Evolutionary conservation across 176 grass and related monocot genomes (phyloP), one percentile per base, ranked within the genome.

Genomic region (Pontederia paniculata): DNA sequence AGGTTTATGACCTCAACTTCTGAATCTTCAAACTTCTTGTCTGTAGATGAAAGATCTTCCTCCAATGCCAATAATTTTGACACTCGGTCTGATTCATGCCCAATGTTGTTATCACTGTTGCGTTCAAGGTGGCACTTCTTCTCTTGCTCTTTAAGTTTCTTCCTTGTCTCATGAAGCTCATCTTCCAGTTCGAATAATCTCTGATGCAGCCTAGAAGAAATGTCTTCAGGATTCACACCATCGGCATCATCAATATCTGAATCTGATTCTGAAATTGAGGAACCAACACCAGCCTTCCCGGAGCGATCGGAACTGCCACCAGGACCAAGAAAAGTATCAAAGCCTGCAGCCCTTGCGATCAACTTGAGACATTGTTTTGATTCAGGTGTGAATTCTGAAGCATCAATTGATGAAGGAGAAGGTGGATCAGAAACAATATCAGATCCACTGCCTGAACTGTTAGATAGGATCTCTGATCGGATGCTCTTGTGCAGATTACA

Each of bases 121-220:
- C 81, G 63, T 75, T 63, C 75, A 1, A 21, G 64, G 44, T 21
- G 53, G 17, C 42, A 80, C 67, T 83, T 72, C 71, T 76, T 67
- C 46, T 86, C 82, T 15, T 88, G 80, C n/a, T 70, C 28, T 53
- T 68, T 50, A 25, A 95, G 57, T 50, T 80, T 73, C 57, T 89
- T 73, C 50, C 46, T 83, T 69, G 67, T 57, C 65, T 89, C 79
- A 11, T 70, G 72, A 48, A 95, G 82, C 54, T 95, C 78, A 52
- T 89, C 69, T 67, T 89, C 78, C n/a, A 95, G 70, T 70, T 89
- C 89, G 51, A 44, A 45, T 59, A 88, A 81, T 16, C 74, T 81
- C 37, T 65, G 48, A 18, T 67, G 54, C 22, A 85, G 44, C 41
- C 51, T 63, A 75, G 74, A 77, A 64, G 73, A 60, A 71, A 72